Evolutionary conservation across 164 flowering plant genomes (phyloP).

Genomic region (Saururus chinensis): DNA sequence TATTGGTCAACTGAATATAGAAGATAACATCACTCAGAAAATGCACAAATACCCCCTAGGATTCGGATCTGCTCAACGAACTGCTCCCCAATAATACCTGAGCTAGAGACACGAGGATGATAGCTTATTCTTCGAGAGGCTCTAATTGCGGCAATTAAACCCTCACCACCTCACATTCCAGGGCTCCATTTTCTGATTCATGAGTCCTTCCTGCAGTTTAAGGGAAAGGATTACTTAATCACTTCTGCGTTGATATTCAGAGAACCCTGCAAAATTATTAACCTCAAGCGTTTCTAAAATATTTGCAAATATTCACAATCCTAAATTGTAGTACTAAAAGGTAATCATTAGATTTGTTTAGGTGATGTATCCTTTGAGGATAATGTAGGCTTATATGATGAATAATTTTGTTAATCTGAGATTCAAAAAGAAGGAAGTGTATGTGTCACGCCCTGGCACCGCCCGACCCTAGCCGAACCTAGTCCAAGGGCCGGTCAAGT

Average conservation of each 20-base stretch:
- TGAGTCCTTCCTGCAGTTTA: constrained; percentile 58
- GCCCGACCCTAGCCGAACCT: too few relatives aligned
- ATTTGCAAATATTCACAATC: too few relatives aligned
- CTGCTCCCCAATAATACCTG: constrained; percentile 69
- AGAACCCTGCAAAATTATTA: background rate
- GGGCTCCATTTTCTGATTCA: constrained; percentile 76
- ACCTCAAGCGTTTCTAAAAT: too few relatives aligned
- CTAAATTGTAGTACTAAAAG: too few relatives aligned
- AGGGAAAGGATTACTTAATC: background rate
- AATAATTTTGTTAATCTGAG: too few relatives aligned
- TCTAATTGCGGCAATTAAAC: constrained; percentile 74
- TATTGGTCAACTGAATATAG: background rate
- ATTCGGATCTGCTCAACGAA: constrained; percentile 57
- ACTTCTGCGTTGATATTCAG: too few relatives aligned
- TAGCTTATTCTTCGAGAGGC: constrained; percentile 90
- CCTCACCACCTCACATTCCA: constrained; percentile 67
- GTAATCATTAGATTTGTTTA: too few relatives aligned
- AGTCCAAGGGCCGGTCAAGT: too few relatives aligned
- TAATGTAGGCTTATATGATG: too few relatives aligned
- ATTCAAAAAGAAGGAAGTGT: too few relatives aligned
- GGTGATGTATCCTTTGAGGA: too few relatives aligned
- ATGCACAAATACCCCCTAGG: constrained; percentile 29
- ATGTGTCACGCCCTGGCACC: too few relatives aligned
- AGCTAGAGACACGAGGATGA: constrained; percentile 40
- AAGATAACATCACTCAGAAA: background rate